Conservation (phyloP, 2,329 filamentous ascomycete species). For the Fusarium torreyae region DNA sequence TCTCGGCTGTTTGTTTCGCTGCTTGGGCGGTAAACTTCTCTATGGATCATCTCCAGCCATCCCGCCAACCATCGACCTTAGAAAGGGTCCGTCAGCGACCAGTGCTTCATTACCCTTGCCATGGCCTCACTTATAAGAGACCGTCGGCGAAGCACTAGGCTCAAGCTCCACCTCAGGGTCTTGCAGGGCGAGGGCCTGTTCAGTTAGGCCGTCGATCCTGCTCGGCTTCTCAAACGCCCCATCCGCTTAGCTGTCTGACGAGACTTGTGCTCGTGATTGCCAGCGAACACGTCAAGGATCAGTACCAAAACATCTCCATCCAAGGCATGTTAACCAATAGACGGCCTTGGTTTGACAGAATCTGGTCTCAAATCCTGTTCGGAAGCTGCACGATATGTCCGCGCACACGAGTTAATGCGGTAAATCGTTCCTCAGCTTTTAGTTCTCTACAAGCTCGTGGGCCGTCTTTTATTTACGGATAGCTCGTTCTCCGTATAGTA, state of each 20-base stretch:
- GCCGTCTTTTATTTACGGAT: constrained; percentile 17
- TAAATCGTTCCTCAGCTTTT: constrained; percentile 40
- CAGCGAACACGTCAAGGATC: constrained; percentile 51
- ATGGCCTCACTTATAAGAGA: constrained; percentile 37
- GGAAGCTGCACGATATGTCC: constrained; percentile 47
- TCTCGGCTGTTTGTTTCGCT: constrained; percentile 37
- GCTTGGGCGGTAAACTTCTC: constrained; percentile 38
- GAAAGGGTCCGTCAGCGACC: constrained; percentile 28
- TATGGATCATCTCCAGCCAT: constrained; percentile 40
- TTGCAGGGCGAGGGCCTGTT: constrained; percentile 31
- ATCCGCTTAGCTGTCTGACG: constrained; percentile 42
- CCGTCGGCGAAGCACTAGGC: constrained; percentile 33
- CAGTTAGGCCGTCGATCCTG: constrained; percentile 44
- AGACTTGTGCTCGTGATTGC: constrained; percentile 50
- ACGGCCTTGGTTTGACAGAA: constrained; percentile 12
- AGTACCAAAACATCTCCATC: constrained; percentile 32
- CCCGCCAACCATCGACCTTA: constrained; percentile 30
- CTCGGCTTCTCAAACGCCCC: constrained; percentile 36
- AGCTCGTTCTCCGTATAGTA: constrained; percentile 9
- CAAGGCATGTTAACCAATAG: constrained; percentile 41
- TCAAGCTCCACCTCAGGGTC: constrained; percentile 32
- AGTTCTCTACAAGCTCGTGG: constrained; percentile 28
- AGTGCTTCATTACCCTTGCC: constrained; percentile 33
- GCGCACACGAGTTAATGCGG: constrained; percentile 42
- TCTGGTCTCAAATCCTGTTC: constrained; percentile 42